phyloP scores from a whole-genome alignment of 1,284 basidiomycete genomes.

The Ceratobasidium sp. region DNA sequence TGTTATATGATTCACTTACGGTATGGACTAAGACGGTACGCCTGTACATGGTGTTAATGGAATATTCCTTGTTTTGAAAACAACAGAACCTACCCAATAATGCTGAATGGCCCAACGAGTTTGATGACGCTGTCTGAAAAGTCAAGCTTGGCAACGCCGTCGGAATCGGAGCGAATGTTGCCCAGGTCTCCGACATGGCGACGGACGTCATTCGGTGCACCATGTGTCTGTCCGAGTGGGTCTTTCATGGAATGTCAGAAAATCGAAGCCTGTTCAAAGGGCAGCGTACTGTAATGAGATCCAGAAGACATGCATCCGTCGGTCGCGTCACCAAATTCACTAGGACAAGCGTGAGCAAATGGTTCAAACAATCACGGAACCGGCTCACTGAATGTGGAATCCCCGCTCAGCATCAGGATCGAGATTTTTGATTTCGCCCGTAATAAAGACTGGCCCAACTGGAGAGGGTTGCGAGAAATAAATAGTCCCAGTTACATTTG shows the following conservation, averaged over 20 bases:
- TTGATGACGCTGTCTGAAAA: constrained; percentile 74
- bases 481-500: constrained; percentile 72
- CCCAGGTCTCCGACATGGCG: constrained; percentile 85
- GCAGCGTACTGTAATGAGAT: constrained; percentile 70
- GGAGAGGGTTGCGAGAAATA: constrained; percentile 71
- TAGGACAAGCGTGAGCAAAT: constrained; percentile 53
- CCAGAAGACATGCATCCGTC: constrained; percentile 79
- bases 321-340: constrained; percentile 75
- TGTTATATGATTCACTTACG: constrained; percentile 56
- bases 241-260: constrained; percentile 53
- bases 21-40: constrained; percentile 75
- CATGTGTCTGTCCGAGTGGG: constrained; percentile 74
- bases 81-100: constrained; percentile 69
- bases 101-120: constrained; percentile 76
- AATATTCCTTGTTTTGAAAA: too few relatives aligned
- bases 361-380: not conserved
- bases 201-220: constrained; percentile 68
- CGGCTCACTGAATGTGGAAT: constrained; percentile 82
- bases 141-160: constrained; percentile 70
- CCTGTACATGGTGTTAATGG: constrained; percentile 53
- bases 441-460: constrained; percentile 70
- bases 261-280: not conserved
- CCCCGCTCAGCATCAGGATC: constrained; percentile 73
- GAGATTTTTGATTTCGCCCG: constrained; percentile 73
- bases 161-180: constrained; percentile 73